Conservation (phyloP, 2,329 filamentous ascomycete genomes). For the Hortaea sp. region DNA sequence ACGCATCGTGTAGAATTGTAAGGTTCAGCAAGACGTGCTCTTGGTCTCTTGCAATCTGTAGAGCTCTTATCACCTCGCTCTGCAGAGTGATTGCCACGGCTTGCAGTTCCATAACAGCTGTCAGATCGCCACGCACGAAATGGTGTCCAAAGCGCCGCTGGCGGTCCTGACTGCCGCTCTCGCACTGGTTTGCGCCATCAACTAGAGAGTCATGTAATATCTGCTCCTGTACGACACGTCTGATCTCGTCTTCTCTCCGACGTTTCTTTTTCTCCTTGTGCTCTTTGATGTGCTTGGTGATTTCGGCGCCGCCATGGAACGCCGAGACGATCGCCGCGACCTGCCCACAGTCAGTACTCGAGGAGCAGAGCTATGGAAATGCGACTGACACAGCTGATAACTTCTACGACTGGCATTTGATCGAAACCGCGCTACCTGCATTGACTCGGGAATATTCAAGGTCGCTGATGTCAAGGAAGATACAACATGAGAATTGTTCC, state of each 20-base stretch:
- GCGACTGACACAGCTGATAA: too few species aligned
- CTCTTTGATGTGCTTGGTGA: slow-evolving; percentile 27
- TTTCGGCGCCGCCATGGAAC: slow-evolving; percentile 32
- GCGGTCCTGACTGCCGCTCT: slow-evolving; percentile 24
- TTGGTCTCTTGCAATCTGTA: slow-evolving; percentile 29
- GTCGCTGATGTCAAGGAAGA: too few species aligned
- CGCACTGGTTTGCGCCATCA: slow-evolving; percentile 27
- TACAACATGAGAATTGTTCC: too few species aligned
- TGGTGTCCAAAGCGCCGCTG: slow-evolving; percentile 26
- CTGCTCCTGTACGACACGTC: slow-evolving; percentile 26
- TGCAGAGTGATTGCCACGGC: slow-evolving; percentile 32
- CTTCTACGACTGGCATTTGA: too few species aligned
- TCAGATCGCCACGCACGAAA: slow-evolving; percentile 30
- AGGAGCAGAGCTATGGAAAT: too few species aligned
- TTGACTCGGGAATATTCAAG: too few species aligned
- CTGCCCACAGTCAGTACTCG: too few species aligned
- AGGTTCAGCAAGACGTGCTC: slow-evolving; percentile 26
- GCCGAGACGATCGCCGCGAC: slow-evolving; percentile 25
- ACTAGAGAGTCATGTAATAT: slow-evolving; percentile 30
- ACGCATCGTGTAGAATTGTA: slow-evolving; percentile 27
- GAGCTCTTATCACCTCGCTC: slow-evolving; percentile 29
- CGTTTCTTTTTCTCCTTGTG: slow-evolving; percentile 12
- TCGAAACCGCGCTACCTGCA: too few species aligned
- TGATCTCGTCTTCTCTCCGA: slow-evolving; percentile 13
- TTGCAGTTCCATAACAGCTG: slow-evolving; percentile 14